phyloP scores from a whole-genome alignment of 768 basidiomycete species.

The Mycena floridula region DNA sequence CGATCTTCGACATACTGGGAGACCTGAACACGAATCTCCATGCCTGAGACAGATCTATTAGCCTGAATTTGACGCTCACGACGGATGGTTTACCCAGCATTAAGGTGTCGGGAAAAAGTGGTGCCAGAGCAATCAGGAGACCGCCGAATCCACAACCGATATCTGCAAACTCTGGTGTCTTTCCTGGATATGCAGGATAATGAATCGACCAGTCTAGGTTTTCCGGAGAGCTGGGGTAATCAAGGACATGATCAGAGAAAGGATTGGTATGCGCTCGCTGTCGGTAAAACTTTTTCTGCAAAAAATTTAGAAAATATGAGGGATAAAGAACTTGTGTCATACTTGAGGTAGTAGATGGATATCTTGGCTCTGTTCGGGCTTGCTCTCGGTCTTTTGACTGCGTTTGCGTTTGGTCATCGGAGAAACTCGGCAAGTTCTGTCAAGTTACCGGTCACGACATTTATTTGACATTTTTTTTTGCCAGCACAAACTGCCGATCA shows the following conservation, averaged over 20 bases:
- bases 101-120: conserved; percentile 83
- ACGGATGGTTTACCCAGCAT: conserved; percentile 72
- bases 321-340: background rate
- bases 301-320: background rate
- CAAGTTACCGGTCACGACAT: background rate
- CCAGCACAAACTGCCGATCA: background rate
- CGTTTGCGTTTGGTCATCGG: conserved; percentile 31
- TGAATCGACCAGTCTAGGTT: conserved; percentile 78
- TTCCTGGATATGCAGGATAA: conserved; percentile 69
- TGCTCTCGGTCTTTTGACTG: conserved; percentile 8
- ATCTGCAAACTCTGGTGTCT: conserved; percentile 89
- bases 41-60: conserved; percentile 43
- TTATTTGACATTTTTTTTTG: background rate
- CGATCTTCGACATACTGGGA: conserved; percentile 95
- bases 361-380: conserved; percentile 9
- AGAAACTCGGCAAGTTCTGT: background rate
- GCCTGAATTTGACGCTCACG: conserved; percentile 1
- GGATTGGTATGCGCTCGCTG: conserved; percentile 84
- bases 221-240: conserved; percentile 75
- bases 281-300: conserved; percentile 76
- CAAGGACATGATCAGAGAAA: conserved; percentile 82
- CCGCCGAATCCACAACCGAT: conserved; percentile 98
- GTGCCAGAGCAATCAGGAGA: conserved; percentile 81
- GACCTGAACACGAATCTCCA: conserved; percentile 97
- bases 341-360: conserved; percentile 46